Evolutionary conservation across 129 eudicot species (phyloP).

Genomic region (Silybum marianum): DNA sequence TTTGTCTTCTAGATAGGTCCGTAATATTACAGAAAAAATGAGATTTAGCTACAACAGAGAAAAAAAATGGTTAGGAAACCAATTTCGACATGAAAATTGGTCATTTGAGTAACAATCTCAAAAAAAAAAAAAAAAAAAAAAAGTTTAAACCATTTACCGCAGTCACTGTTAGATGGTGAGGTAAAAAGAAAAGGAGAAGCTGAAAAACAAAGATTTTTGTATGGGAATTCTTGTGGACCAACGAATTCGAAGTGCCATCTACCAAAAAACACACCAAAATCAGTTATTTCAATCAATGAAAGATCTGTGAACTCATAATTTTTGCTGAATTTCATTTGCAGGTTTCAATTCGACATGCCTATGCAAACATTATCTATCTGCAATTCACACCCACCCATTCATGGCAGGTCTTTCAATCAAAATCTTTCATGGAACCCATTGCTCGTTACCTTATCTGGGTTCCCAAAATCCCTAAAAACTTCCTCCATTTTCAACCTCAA

Average conservation of each 20-base stretch:
- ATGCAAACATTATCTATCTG: constrained; percentile 35
- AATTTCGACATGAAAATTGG: too few relatives aligned
- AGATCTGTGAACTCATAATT: neutral
- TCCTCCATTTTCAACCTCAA: constrained; percentile 16
- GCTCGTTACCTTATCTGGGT: constrained; percentile 8
- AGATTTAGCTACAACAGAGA: too few relatives aligned
- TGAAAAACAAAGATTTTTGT: neutral
- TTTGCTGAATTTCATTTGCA: neutral
- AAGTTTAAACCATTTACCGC: too few relatives aligned
- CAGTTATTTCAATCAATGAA: neutral
- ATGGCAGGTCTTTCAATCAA: neutral
- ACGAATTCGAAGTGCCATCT: constrained; percentile 29
- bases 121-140: too few relatives aligned
- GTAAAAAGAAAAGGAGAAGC: neutral
- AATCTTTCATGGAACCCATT: constrained; percentile 6
- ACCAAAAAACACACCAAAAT: constrained; percentile 19
- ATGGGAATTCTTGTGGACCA: constrained; percentile 21
- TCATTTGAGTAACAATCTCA: too few relatives aligned
- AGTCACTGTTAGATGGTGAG: too few relatives aligned
- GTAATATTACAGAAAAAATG: too few relatives aligned
- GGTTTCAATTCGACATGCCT: constrained; percentile 4
- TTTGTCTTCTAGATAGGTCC: too few relatives aligned
- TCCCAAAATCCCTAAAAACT: constrained; percentile 19
- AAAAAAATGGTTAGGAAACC: too few relatives aligned
- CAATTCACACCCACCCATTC: constrained; percentile 25